These are phyloP conservation scores for Falciphora oryzae DNA, from an alignment of 2,329 filamentous ascomycete species.

Conservation along the genomic window DNA sequence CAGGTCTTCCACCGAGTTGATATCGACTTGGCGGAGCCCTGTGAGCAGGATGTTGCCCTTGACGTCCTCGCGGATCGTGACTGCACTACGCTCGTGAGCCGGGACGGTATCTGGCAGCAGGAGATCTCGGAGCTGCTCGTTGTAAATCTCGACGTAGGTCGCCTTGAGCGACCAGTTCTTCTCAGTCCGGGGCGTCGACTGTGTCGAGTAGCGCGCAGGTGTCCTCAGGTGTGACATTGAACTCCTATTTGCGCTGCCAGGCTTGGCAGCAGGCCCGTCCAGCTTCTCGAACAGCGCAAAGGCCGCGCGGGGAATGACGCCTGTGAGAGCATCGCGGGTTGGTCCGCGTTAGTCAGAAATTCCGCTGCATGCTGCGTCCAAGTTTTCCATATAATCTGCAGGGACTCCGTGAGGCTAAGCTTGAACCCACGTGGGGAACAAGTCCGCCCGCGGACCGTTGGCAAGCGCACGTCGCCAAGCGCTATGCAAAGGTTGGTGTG, in stretches of 20 bases:
- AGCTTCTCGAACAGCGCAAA: conserved; percentile 83
- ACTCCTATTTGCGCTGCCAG: conserved; percentile 42
- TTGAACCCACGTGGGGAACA: too few species aligned
- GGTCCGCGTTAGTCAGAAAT: background rate
- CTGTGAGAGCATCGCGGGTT: conserved; percentile 35
- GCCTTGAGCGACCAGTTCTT: conserved; percentile 89
- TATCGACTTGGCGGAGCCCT: conserved; percentile 78
- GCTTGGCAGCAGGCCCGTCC: conserved; percentile 43
- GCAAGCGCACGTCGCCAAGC: too few species aligned
- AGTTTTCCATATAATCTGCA: too few species aligned
- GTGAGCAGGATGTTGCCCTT: conserved; percentile 94
- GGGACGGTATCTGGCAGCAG: conserved; percentile 71
- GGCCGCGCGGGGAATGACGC: conserved; percentile 92
- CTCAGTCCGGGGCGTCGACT: conserved; percentile 45
- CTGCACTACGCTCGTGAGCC: conserved; percentile 62
- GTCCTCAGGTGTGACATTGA: conserved; percentile 74
- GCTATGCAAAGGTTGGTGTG: too few species aligned
- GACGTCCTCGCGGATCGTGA: conserved; percentile 90
- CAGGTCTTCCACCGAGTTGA: conserved; percentile 88
- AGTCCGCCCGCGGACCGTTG: too few species aligned
- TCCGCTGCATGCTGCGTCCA: too few species aligned
- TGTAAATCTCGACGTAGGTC: conserved; percentile 97
- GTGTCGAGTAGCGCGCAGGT: conserved; percentile 70
- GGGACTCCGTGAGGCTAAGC: too few species aligned
- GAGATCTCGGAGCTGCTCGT: conserved; percentile 89